Conservation (phyloP, 352 stramenopile species). For the Globisporangium orthogonon region DNA sequence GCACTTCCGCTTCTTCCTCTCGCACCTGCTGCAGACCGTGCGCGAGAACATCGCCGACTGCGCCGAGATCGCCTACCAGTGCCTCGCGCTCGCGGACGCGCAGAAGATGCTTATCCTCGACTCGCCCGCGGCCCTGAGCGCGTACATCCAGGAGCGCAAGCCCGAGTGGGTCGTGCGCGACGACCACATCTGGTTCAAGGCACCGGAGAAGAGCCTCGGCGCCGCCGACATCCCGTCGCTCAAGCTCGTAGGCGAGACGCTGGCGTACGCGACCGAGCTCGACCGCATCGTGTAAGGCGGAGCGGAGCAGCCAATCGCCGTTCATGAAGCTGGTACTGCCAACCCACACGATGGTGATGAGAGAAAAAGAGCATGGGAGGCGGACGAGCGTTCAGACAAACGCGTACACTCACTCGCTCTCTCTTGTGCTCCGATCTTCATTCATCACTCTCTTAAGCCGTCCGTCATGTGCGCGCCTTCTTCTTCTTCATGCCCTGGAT, state of each 20-base stretch:
- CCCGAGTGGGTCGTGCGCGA: constrained; percentile 89
- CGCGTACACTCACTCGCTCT: constrained; percentile 1
- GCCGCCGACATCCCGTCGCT: constrained; percentile 92
- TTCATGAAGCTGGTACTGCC: no score
- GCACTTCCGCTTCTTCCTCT: constrained; percentile 93
- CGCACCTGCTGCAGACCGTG: constrained; percentile 91
- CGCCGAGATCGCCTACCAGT: constrained; percentile 92
- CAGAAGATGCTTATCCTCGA: constrained; percentile 93
- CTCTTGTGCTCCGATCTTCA: background rate
- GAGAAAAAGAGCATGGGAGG: constrained; percentile 4
- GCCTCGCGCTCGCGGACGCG: constrained; percentile 79
- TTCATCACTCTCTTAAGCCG: background rate
- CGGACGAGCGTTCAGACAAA: constrained; percentile 2
- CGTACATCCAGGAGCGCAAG: constrained; percentile 86
- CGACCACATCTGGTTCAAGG: constrained; percentile 88
- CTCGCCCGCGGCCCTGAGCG: constrained; percentile 62
- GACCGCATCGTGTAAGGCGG: constrained; percentile 85
- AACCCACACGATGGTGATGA: background rate
- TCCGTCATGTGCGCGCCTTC: constrained; percentile 21
- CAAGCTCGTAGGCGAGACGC: constrained; percentile 91
- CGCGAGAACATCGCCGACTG: constrained; percentile 95
- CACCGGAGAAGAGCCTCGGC: constrained; percentile 76
- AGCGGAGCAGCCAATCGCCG: background rate
- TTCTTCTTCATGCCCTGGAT: constrained; percentile 24
- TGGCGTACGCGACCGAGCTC: constrained; percentile 95